These are phyloP conservation scores for Chytriomyces sp. DNA, from an alignment of 192 early-diverging fungal genomes.

Conservation along the genomic window DNA sequence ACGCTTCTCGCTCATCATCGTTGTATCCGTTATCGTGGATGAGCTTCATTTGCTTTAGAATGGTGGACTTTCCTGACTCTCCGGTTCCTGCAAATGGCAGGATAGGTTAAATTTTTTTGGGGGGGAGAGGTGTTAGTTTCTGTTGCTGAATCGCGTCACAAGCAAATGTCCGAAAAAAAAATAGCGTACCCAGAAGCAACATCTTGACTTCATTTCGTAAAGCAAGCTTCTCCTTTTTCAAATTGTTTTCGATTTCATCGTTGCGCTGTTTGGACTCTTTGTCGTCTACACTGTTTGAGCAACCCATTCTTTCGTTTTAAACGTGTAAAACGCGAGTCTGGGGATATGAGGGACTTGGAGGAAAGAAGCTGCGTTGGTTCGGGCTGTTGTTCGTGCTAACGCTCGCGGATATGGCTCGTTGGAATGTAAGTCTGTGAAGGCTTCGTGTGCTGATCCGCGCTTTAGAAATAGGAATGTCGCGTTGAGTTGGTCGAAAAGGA, in stretches of 20 bases:
- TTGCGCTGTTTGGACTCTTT: conserved; percentile 82
- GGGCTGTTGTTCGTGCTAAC: no score
- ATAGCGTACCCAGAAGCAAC: conserved; percentile 74
- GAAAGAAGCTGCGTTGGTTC: no score
- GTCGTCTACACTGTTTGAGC: conserved; percentile 84
- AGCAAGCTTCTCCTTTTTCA: conserved; percentile 79
- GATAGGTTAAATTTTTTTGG: background rate
- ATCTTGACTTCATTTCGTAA: conserved; percentile 95
- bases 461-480: no score
- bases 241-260: conserved; percentile 89
- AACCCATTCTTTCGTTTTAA: conserved; percentile 71
- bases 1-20: conserved; percentile 85
- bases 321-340: no score
- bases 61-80: conserved; percentile 97
- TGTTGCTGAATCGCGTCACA: no score
- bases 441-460: no score
- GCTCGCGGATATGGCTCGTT: no score
- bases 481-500: no score
- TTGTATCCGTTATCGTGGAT: conserved; percentile 96
- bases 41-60: conserved; percentile 98
- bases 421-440: no score
- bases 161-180: no score
- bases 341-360: no score
- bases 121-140: background rate
- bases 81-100: conserved; percentile 73